phyloP scores from a whole-genome alignment of 805 yeast genomes.

The Komagataella phaffii region DNA sequence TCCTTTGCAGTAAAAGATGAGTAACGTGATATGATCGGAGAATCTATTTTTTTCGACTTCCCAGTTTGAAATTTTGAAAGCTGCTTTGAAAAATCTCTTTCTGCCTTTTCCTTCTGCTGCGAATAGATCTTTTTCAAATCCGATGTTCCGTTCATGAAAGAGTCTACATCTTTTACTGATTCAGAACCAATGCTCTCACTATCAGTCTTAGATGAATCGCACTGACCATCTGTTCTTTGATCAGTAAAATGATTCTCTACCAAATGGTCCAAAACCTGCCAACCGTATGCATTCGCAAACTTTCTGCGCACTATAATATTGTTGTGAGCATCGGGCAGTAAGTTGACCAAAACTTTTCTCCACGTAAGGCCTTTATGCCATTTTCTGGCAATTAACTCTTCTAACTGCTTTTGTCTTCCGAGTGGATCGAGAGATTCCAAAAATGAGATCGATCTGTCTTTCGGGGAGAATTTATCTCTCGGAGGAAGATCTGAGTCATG shows the following conservation, averaged over 20 bases:
- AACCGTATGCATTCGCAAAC: constrained; percentile 89
- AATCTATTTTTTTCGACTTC: constrained; percentile 22
- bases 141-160: constrained; percentile 1
- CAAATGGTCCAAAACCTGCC: constrained; percentile 83
- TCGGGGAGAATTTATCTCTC: constrained; percentile 14
- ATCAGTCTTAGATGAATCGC: constrained; percentile 4
- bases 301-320: constrained; percentile 80
- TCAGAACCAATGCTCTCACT: constrained; percentile 3
- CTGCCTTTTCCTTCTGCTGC: constrained; percentile 8
- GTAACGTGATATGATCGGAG: constrained; percentile 13
- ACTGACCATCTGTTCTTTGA: constrained; percentile 11
- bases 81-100: constrained; percentile 15
- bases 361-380: constrained; percentile 80
- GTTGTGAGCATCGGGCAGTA: constrained; percentile 91
- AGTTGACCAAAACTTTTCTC: constrained; percentile 80
- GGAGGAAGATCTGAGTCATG: constrained; percentile 53
- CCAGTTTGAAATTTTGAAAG: constrained; percentile 13
- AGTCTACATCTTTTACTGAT: not conserved
- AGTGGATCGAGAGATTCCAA: constrained; percentile 17
- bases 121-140: constrained; percentile 4
- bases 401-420: constrained; percentile 31
- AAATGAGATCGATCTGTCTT: constrained; percentile 14
- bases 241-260: constrained; percentile 49
- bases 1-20: constrained; percentile 2
- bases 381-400: constrained; percentile 75